Base-by-base conservation (phyloP, 176 grass and related monocot species). In the Carex myosuroides region DNA sequence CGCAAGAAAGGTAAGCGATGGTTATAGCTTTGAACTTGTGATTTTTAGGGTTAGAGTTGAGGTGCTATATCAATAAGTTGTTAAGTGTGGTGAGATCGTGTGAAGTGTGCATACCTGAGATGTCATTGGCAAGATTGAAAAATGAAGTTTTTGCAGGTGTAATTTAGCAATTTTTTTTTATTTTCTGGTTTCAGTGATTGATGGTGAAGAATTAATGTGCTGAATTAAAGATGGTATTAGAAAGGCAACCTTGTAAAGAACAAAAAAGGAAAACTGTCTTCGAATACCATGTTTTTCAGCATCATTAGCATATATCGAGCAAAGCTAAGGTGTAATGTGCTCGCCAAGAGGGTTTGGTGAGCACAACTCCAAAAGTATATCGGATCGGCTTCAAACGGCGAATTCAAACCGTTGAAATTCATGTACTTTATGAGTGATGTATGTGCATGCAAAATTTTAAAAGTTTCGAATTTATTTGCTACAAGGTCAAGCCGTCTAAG, bases 1-100 rank as follows among this genome's bases (percentile, higher is more conserved):
- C 22, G 60, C 54, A 83, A 75, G 58, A 80, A 89, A 46, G 64
- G 37, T 68, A 74, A 83, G 41, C 8, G 35, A 41, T 60, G 79
- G 48, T 16, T 88, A 17, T 79, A 48, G 39, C 17, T 61, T 82
- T 46, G 30, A 55, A 54, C 3, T 0, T 70, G 16, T 13, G 58
- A 64, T 9, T 42, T 70, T 20, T 60, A 85, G 75, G 24, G 4
- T 81, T 42, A 22, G 30, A 5, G 11, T 81, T 53, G 50, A 16
- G 44, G 16, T 89, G 30, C 10, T 72, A 29, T 44, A 32, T 62
- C 14, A 56, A 50, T 81, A 77, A 62, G 68, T n/a, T 71, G 21
- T 62, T n/a, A 71, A 56, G 42, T 26, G 41, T 55, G 5, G 21
- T 16, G 24, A 77, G 26, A 22, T 17, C 48, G 72, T 70, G 3